phyloP scores from a whole-genome alignment of 2,329 filamentous ascomycete species.

The Calonectria hawksworthii region DNA sequence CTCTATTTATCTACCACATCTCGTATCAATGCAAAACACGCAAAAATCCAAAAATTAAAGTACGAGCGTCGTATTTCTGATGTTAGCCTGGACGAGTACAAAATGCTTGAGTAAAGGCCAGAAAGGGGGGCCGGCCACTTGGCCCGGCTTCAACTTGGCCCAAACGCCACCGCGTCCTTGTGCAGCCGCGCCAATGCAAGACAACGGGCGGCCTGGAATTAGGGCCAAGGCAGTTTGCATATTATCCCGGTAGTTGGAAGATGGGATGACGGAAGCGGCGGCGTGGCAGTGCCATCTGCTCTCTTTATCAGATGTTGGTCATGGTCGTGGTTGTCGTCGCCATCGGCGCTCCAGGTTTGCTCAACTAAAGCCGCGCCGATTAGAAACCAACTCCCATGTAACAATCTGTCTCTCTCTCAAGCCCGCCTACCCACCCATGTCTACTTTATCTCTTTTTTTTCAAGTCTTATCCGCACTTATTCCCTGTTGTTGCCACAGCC shows the following conservation, averaged over 20 bases:
- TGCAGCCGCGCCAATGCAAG: neutral
- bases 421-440: neutral
- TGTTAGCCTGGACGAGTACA: too few relatives aligned
- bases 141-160: neutral
- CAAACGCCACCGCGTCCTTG: neutral
- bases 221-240: neutral
- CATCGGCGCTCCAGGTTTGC: neutral
- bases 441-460: neutral
- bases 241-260: neutral
- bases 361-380: too few relatives aligned
- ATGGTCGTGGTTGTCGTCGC: neutral
- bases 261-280: neutral
- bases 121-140: neutral
- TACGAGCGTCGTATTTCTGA: neutral
- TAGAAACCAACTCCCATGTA: too few relatives aligned
- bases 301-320: neutral
- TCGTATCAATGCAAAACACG: neutral
- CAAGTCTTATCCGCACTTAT: neutral
- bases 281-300: neutral
- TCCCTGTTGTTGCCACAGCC: neutral
- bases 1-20: neutral
- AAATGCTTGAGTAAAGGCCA: too few relatives aligned
- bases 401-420: neutral
- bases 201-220: neutral
- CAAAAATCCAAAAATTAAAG: neutral